Evolutionary conservation across 495 filamentous ascomycete genomes (phyloP), one percentile per base, ranked within the genome.

Genomic region (Ramalina intermedia): DNA sequence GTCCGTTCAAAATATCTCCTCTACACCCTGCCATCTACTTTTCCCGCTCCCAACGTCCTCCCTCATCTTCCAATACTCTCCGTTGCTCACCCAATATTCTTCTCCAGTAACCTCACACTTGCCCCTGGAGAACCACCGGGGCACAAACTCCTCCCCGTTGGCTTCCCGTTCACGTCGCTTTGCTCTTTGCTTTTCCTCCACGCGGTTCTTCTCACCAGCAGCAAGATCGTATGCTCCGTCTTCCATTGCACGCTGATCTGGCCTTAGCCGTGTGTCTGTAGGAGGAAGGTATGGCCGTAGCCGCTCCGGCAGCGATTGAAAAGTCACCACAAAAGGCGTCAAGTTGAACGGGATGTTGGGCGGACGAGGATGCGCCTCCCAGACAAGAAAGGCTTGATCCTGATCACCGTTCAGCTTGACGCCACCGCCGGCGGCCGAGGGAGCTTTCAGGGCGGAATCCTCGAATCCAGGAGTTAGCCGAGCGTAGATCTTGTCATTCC

Each of bases 181-280:
- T 36, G 80, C 82, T 48, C 91, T 69, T 71, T 98, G 91, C 55
- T 81, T 91, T 71, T 96, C 87, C 66, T 98, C 91, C 0, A 98
- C 75, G 9, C 93, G 75, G 58, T 93, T 90, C 74, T 98, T 98
- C 72, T 98, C 91, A 18, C 71, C 73, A 1, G 91, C 93, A 9
- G 91, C 91, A 41, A 93, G 67, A 56, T 94, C 87, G 57, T 98
- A 98, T 62, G 87, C 79, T 8, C 93, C 91, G 47, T 95, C 88
- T 62, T 98, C 91, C 91, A 98, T 98, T 1, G 91, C 91, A n/a
- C 93, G 75, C 67, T 98, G 91, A 61, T 98, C 91, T 0, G 91
- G 93, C 16, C 91, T 73, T 36, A 93, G 69, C 13, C 91, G 73
- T 7, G 90, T 91, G 61, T 98, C 91, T 0, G 91, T 98, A 5